These are phyloP conservation scores for Ajuga reptans DNA, from an alignment of 305 asterid species.

Conservation along the genomic window DNA sequence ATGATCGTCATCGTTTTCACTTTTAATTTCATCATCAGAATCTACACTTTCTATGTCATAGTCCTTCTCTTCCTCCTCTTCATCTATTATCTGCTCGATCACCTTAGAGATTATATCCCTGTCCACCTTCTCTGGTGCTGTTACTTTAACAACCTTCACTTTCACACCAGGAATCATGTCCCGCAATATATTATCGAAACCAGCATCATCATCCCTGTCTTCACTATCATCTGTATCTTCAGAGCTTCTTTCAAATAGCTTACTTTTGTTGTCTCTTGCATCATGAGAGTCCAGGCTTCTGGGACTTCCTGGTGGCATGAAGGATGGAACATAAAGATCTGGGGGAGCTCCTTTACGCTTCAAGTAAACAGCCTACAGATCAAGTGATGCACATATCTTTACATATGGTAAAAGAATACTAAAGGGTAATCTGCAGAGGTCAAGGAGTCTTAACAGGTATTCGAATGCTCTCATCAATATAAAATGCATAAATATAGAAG, in stretches of 20 bases:
- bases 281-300: constrained; percentile 46
- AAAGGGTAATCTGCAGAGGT: constrained; percentile 3
- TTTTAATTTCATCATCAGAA: constrained; percentile 44
- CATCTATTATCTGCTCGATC: constrained; percentile 72
- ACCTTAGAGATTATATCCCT: constrained; percentile 72
- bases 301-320: constrained; percentile 41
- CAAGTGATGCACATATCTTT: constrained; percentile 20
- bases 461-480: constrained; percentile 7
- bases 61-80: constrained; percentile 55
- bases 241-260: constrained; percentile 47
- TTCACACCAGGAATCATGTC: constrained; percentile 94
- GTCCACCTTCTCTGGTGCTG: constrained; percentile 65
- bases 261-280: constrained; percentile 48
- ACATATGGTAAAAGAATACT: not conserved
- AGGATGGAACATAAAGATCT: constrained; percentile 42
- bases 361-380: constrained; percentile 74
- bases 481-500: not conserved
- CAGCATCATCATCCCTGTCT: constrained; percentile 63
- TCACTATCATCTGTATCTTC: constrained; percentile 63
- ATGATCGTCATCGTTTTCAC: constrained; percentile 57
- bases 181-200: constrained; percentile 56
- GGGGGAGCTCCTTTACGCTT: constrained; percentile 51
- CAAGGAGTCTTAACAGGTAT: constrained; percentile 6
- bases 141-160: constrained; percentile 81
- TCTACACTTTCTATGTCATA: constrained; percentile 42